Conservation (phyloP, 73 alveolate genomes). For the Durusdinium trenchii region DNA sequence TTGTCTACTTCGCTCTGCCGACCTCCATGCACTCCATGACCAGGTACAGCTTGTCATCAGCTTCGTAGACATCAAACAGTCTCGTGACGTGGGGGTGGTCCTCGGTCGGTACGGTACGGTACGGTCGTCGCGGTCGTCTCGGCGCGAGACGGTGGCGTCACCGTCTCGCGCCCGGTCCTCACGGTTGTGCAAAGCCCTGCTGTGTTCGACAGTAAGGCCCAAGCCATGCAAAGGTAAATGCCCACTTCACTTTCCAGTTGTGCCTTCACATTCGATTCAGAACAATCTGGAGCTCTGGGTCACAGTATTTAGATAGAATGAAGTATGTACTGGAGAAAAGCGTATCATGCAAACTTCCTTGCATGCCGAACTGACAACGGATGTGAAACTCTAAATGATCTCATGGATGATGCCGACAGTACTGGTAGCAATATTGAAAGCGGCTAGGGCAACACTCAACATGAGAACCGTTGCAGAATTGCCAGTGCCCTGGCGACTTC, state of each 20-base stretch:
- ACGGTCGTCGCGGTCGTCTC: background rate
- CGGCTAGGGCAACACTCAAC: no score
- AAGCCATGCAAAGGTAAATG: slow-evolving; percentile 77
- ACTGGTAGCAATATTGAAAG: no score
- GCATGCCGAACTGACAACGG: no score
- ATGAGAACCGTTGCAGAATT: no score
- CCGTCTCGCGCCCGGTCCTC: background rate
- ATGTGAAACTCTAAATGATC: no score
- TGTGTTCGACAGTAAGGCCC: background rate
- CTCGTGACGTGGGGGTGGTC: slow-evolving; percentile 94
- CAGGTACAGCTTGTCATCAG: slow-evolving; percentile 72
- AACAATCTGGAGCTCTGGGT: no score
- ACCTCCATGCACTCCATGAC: slow-evolving; percentile 96
- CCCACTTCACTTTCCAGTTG: slow-evolving; percentile 87
- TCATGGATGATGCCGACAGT: no score
- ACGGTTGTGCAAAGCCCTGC: background rate
- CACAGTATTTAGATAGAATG: no score
- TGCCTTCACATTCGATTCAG: slow-evolving; percentile 16
- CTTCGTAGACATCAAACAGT: slow-evolving; percentile 93
- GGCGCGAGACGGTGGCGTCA: background rate
- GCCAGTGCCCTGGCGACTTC: no score
- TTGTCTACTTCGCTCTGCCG: background rate
- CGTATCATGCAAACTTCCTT: no score
- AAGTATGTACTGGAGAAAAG: no score
- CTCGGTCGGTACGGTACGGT: slow-evolving; percentile 1